phyloP scores from a whole-genome alignment of 2,329 filamentous ascomycete genomes.

The Seiridium unicorne region DNA sequence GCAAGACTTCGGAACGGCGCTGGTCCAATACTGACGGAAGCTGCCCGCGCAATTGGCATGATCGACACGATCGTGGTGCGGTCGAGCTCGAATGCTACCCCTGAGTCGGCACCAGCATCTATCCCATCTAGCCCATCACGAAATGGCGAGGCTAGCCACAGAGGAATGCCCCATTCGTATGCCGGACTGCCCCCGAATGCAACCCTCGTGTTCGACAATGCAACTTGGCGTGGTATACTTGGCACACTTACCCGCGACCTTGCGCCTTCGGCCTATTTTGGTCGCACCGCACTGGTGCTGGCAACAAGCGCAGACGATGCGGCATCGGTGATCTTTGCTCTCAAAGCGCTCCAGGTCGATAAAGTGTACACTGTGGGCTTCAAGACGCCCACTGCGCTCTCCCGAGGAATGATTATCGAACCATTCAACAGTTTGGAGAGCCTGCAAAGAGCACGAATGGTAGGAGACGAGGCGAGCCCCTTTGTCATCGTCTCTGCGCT shows the following conservation, averaged over 20 bases:
- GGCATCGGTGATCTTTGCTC: constrained; percentile 74
- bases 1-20: constrained; percentile 46
- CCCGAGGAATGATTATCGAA: constrained; percentile 68
- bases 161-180: constrained; percentile 7
- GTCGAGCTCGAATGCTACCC: constrained; percentile 39
- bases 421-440: constrained; percentile 75
- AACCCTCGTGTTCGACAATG: constrained; percentile 74
- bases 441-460: constrained; percentile 50
- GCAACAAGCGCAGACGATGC: constrained; percentile 73
- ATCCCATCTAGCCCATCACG: constrained; percentile 47
- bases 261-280: constrained; percentile 77
- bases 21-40: constrained; percentile 66
- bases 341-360: constrained; percentile 72
- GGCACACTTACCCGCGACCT: constrained; percentile 79
- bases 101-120: constrained; percentile 44
- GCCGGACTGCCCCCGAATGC: constrained; percentile 45
- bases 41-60: constrained; percentile 74
- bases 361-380: constrained; percentile 86
- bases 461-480: constrained; percentile 55
- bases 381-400: constrained; percentile 60
- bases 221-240: constrained; percentile 81
- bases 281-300: constrained; percentile 72
- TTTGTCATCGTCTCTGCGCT: constrained; percentile 82
- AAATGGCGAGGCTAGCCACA: constrained; percentile 24
- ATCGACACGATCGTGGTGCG: constrained; percentile 78